phyloP scores from a whole-genome alignment of 1,284 basidiomycete genomes.

The Dichomitus squalens region DNA sequence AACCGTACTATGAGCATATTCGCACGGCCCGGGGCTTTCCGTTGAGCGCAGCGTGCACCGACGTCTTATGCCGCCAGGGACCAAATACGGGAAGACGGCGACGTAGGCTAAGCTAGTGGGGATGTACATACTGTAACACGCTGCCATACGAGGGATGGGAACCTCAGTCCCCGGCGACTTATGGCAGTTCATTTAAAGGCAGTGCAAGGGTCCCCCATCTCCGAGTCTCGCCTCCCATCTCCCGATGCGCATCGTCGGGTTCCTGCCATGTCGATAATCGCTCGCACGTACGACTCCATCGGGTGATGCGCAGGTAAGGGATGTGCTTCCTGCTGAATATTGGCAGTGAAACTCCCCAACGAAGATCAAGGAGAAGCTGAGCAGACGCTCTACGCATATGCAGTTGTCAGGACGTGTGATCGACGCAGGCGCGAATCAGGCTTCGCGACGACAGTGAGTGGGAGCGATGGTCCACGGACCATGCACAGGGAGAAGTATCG shows the following conservation, averaged over 20 bases:
- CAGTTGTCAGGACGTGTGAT: slow-evolving; percentile 6
- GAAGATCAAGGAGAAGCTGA: background rate
- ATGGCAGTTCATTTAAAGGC: slow-evolving; percentile 2
- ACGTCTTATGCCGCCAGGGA: background rate
- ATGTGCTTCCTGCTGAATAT: background rate
- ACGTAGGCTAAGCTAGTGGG: background rate
- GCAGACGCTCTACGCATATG: background rate
- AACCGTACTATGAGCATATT: background rate
- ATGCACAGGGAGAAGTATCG: background rate
- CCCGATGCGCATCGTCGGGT: background rate
- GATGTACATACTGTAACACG: background rate
- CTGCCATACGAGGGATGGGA: background rate
- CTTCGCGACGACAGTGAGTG: background rate
- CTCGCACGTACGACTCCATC: background rate
- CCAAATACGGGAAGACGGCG: background rate
- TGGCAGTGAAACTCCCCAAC: background rate
- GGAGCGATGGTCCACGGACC: background rate
- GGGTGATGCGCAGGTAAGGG: background rate
- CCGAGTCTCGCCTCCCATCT: background rate
- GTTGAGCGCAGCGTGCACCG: background rate
- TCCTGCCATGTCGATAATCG: too few species aligned
- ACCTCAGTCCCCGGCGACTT: background rate
- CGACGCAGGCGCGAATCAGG: background rate
- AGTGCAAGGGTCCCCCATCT: slow-evolving; percentile 2
- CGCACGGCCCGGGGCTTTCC: background rate